A percentile compares a stretch with the other conserved stretches of the same genome.
Conservation (phyloP, 805 yeast species). For the Priceomyces castillae region DNA sequence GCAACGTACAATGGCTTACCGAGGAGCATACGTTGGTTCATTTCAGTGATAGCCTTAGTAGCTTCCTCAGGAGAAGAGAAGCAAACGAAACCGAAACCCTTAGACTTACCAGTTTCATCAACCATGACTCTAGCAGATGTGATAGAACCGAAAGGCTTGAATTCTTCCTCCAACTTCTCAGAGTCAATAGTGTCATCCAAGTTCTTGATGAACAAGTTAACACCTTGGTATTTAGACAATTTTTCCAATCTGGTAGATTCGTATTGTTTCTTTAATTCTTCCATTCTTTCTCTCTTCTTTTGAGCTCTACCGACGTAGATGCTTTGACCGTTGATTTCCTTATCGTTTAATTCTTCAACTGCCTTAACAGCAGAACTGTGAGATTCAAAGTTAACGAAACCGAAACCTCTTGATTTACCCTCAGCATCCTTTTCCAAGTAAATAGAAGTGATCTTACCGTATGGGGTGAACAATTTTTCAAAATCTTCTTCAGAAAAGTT, state of each 20-base stretch:
- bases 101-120: constrained; percentile 91
- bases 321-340: constrained; percentile 79
- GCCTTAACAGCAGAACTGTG: constrained; percentile 91
- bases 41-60: constrained; percentile 95
- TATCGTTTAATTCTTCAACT: constrained; percentile 86
- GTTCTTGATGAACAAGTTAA: constrained; percentile 94
- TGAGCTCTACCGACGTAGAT: constrained; percentile 98
- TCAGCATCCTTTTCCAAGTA: constrained; percentile 75
- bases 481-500: constrained; percentile 72
- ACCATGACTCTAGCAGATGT: constrained; percentile 96
- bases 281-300: constrained; percentile 96
- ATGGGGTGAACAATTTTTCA: constrained; percentile 64
- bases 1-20: constrained; percentile 98
- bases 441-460: constrained; percentile 81
- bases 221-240: constrained; percentile 93
- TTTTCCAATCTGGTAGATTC: constrained; percentile 91
- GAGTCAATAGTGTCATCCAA: constrained; percentile 91
- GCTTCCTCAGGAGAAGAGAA: constrained; percentile 98
- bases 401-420: constrained; percentile 93
- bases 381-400: constrained; percentile 85
- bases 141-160: constrained; percentile 89
- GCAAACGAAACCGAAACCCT: constrained; percentile 98
- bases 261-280: constrained; percentile 91
- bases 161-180: constrained; percentile 87
- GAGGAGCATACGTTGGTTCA: constrained; percentile 94